phyloP scores from a whole-genome alignment of 768 basidiomycete species.

The Boletus eberwhitei region DNA sequence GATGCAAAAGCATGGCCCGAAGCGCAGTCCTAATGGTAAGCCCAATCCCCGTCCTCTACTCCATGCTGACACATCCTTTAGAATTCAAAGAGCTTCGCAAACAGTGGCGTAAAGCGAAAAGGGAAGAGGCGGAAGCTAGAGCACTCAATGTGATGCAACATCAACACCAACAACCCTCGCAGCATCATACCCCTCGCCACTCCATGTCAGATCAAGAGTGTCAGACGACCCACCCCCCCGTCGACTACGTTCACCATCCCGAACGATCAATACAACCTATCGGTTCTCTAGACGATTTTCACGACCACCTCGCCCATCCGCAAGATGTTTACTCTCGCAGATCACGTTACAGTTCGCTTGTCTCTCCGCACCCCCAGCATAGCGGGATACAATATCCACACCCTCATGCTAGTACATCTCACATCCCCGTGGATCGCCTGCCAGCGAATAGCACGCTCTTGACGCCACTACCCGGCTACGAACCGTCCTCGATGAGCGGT shows the following conservation, averaged over 20 bases:
- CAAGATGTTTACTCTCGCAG: slow-evolving; percentile 22
- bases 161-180: slow-evolving; percentile 13
- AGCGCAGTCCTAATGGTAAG: slow-evolving; percentile 87
- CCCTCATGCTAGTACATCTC: slow-evolving; percentile 22
- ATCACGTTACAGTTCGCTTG: slow-evolving; percentile 25
- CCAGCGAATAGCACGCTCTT: slow-evolving; percentile 66
- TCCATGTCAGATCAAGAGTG: slow-evolving; percentile 28
- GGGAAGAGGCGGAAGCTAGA: slow-evolving; percentile 50
- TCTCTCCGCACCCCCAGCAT: slow-evolving; percentile 18
- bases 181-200: slow-evolving; percentile 22
- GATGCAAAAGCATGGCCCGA: slow-evolving; percentile 96
- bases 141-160: slow-evolving; percentile 15
- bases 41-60: not conserved
- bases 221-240: slow-evolving; percentile 18
- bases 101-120: slow-evolving; percentile 93
- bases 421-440: slow-evolving; percentile 39
- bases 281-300: slow-evolving; percentile 18
- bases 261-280: slow-evolving; percentile 12
- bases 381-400: slow-evolving; percentile 17
- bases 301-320: slow-evolving; percentile 14
- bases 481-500: slow-evolving; percentile 35
- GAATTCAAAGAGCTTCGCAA: slow-evolving; percentile 99
- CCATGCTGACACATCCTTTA: slow-evolving; percentile 32
- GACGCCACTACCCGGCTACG: slow-evolving; percentile 66
- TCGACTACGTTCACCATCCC: slow-evolving; percentile 28